phyloP scores from a whole-genome alignment of 2,329 filamentous ascomycete species.

The Aureobasidium sp. region DNA sequence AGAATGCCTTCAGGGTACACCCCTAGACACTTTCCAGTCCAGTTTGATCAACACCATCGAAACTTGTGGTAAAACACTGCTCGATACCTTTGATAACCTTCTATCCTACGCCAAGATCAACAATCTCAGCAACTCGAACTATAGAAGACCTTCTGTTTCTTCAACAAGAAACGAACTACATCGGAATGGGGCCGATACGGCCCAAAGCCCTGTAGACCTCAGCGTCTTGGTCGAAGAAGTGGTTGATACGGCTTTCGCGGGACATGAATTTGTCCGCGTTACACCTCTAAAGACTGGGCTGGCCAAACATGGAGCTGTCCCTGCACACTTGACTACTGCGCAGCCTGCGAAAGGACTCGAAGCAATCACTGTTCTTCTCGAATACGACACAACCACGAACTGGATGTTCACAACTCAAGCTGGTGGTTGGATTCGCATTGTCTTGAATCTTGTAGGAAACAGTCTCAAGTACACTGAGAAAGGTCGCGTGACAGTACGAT shows the following conservation, averaged over 20 bases:
- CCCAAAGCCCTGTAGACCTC: conserved; percentile 31
- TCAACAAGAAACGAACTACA: not conserved
- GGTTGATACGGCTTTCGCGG: conserved; percentile 41
- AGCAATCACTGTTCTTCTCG: not conserved
- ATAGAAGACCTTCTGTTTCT: not conserved
- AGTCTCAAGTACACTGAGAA: conserved; percentile 19
- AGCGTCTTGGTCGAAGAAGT: conserved; percentile 48
- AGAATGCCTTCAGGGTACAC: conserved; percentile 42
- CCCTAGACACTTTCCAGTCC: conserved; percentile 33
- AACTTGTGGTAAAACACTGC: conserved; percentile 32
- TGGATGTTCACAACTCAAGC: conserved; percentile 42
- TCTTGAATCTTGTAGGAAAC: conserved; percentile 21
- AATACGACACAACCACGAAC: conserved; percentile 24
- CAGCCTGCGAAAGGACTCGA: not conserved
- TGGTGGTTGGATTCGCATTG: conserved; percentile 18
- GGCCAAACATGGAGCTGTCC: not conserved
- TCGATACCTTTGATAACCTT: conserved; percentile 30
- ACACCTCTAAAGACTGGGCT: conserved; percentile 25
- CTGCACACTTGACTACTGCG: not conserved
- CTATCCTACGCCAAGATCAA: conserved; percentile 39
- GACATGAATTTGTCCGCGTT: conserved; percentile 19
- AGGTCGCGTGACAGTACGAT: conserved; percentile 21
- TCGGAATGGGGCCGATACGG: not conserved
- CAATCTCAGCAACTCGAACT: conserved; percentile 19
- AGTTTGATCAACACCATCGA: conserved; percentile 39